phyloP scores from a whole-genome alignment of 2,329 filamentous ascomycete species.

The Fusarium neocosmosporiellum region DNA sequence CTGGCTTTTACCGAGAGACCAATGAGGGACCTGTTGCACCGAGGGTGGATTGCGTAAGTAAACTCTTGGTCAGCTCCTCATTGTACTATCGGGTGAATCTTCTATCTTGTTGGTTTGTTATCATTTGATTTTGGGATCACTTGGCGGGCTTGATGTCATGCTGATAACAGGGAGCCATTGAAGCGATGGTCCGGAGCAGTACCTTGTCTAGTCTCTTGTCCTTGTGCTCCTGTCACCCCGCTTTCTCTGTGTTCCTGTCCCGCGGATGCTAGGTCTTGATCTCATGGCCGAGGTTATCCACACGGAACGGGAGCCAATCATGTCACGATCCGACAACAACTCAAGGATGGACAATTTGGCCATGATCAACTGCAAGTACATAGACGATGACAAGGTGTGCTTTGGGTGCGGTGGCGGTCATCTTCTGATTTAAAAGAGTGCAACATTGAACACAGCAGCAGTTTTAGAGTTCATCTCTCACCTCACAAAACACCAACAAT shows the following conservation, averaged over 20 bases:
- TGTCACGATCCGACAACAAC: background rate
- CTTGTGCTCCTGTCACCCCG: accelerated
- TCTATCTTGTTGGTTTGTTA: background rate
- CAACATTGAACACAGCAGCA: too few relatives aligned
- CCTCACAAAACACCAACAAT: too few relatives aligned
- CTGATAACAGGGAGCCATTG: background rate
- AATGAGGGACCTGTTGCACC: background rate
- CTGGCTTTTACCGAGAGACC: background rate
- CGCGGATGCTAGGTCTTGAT: background rate
- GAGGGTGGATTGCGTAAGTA: background rate
- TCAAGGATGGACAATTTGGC: background rate
- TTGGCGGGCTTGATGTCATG: background rate
- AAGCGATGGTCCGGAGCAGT: background rate
- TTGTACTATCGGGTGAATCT: background rate
- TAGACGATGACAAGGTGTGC: background rate
- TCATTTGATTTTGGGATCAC: background rate
- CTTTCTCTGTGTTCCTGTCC: background rate
- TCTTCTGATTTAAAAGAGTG: too few relatives aligned
- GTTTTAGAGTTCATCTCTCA: too few relatives aligned
- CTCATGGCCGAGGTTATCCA: background rate
- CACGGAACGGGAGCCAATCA: background rate
- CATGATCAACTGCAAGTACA: background rate
- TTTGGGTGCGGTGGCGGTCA: background rate
- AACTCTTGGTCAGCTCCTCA: background rate
- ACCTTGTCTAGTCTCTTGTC: background rate